Percentiles rank a stretch among this genome's conserved stretches.
These are phyloP conservation scores for Hydrangea macrophylla DNA, from an alignment of 148 eudicot genomes.

Conservation along the genomic window DNA sequence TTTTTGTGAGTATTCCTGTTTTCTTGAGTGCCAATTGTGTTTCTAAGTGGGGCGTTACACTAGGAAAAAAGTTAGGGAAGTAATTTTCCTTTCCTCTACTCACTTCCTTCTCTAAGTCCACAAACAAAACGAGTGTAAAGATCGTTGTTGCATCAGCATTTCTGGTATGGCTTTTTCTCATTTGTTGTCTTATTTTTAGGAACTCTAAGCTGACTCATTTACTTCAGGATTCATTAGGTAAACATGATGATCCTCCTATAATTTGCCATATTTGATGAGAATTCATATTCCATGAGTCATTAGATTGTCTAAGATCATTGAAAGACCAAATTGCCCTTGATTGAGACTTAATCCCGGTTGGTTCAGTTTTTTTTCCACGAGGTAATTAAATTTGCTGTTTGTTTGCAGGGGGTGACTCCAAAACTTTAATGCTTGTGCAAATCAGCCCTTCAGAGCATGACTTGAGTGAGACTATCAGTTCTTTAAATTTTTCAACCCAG, in stretches of 20 bases:
- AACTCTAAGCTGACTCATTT: constrained; percentile 90
- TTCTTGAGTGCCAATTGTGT: no score
- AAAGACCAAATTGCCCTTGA: not conserved
- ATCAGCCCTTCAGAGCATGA: constrained; percentile 95
- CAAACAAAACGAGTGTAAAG: no score
- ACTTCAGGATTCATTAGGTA: constrained; percentile 93
- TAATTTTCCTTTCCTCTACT: no score
- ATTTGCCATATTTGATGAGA: not conserved
- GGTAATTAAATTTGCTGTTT: constrained; percentile 2
- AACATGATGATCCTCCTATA: not conserved
- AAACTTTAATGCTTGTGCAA: constrained; percentile 91
- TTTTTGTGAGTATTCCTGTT: no score
- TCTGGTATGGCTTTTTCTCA: constrained; percentile 6
- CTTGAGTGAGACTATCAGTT: constrained; percentile 79
- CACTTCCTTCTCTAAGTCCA: no score
- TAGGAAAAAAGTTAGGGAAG: no score
- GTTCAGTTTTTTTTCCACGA: not conserved
- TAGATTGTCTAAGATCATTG: not conserved
- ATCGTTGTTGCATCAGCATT: not conserved
- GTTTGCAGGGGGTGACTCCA: constrained; percentile 85
- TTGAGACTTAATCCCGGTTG: not conserved
- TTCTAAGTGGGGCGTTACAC: no score
- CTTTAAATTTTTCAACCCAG: constrained; percentile 84
- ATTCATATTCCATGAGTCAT: not conserved
- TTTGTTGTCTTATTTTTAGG: constrained; percentile 30